A percentile compares a stretch with the other conserved stretches of the same genome.
phyloP scores from a whole-genome alignment of 768 basidiomycete species.

The Piloderma croceum region DNA sequence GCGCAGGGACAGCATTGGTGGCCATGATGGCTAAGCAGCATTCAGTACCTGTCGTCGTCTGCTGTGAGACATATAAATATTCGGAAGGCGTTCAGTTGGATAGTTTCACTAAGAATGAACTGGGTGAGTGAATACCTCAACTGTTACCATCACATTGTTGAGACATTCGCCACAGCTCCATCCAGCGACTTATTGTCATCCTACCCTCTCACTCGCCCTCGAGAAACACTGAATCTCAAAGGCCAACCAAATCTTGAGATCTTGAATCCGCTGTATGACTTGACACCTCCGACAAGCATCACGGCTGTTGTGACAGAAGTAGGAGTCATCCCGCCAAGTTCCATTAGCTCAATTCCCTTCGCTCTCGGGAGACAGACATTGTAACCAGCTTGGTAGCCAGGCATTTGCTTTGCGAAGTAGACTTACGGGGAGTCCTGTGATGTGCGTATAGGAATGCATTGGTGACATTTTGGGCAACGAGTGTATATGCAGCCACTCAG shows the following conservation, averaged over 20 bases:
- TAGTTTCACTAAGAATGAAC: slow-evolving; percentile 92
- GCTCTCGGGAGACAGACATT: slow-evolving; percentile 52
- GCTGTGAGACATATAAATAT: slow-evolving; percentile 98
- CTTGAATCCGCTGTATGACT: slow-evolving; percentile 86
- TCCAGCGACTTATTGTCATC: slow-evolving; percentile 18
- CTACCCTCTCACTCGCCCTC: slow-evolving; percentile 8
- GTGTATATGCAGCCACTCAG: too few relatives aligned
- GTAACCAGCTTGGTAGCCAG: too few relatives aligned
- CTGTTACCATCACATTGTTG: background rate
- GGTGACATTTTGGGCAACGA: too few relatives aligned
- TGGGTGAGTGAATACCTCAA: slow-evolving; percentile 49
- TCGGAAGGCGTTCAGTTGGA: slow-evolving; percentile 90
- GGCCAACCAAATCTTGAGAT: slow-evolving; percentile 60
- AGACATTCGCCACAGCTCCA: slow-evolving; percentile 19
- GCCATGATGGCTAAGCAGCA: slow-evolving; percentile 93
- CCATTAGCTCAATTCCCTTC: slow-evolving; percentile 77
- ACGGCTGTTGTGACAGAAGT: slow-evolving; percentile 98
- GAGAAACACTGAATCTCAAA: slow-evolving; percentile 13
- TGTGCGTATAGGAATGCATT: too few relatives aligned
- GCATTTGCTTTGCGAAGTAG: too few relatives aligned
- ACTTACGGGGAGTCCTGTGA: too few relatives aligned
- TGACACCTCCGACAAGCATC: slow-evolving; percentile 87
- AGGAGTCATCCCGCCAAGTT: slow-evolving; percentile 89
- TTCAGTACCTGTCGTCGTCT: slow-evolving; percentile 90
- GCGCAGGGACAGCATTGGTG: slow-evolving; percentile 92